phyloP scores from a whole-genome alignment of 2,329 filamentous ascomycete genomes.

The Penicillium concentricum region DNA sequence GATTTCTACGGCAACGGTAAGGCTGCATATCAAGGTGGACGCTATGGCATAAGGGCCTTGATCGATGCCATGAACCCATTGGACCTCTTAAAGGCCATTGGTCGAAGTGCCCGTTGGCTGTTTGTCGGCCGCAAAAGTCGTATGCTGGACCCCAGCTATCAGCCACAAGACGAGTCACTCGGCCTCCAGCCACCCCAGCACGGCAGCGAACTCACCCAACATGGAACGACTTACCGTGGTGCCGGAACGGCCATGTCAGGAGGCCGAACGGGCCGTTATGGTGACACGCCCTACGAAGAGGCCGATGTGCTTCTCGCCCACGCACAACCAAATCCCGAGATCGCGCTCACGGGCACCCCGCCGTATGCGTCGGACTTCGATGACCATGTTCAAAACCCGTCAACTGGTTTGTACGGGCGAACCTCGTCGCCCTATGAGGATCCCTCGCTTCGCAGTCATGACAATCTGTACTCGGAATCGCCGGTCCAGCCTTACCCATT shows the following conservation, averaged over 20 bases:
- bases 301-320: constrained; percentile 40
- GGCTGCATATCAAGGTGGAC: constrained; percentile 63
- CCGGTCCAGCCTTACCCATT: constrained; percentile 17
- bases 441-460: constrained; percentile 10
- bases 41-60: constrained; percentile 64
- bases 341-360: constrained; percentile 19
- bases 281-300: constrained; percentile 32
- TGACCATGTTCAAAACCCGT: constrained; percentile 16
- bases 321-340: constrained; percentile 38
- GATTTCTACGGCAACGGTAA: constrained; percentile 44
- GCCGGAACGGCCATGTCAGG: constrained; percentile 23
- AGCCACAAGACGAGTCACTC: constrained; percentile 28
- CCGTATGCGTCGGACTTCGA: constrained; percentile 21
- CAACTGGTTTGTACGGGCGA: constrained; percentile 13
- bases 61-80: constrained; percentile 74
- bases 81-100: constrained; percentile 79
- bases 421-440: constrained; percentile 16
- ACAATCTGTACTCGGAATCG: constrained; percentile 7
- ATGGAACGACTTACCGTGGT: constrained; percentile 30
- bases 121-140: constrained; percentile 66
- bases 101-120: constrained; percentile 75
- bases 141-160: constrained; percentile 42
- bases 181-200: constrained; percentile 26
- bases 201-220: constrained; percentile 6
- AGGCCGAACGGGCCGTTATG: constrained; percentile 26